These are phyloP conservation scores for Papiliotrema fonsecae DNA, from an alignment of 1,284 basidiomycete species.

Conservation along the genomic window DNA sequence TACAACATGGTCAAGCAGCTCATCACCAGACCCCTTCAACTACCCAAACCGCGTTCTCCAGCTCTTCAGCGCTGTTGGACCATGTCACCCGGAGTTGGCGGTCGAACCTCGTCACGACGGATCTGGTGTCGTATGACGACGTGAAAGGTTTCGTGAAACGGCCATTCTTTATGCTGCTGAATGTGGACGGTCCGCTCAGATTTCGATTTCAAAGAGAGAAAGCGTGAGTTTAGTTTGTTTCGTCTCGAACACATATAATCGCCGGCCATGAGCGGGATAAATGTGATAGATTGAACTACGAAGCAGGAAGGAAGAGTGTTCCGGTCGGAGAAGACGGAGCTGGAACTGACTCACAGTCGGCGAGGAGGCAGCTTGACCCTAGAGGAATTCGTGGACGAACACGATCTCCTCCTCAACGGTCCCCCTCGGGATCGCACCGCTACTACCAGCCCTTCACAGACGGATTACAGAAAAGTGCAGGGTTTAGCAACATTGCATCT, in stretches of 20 bases:
- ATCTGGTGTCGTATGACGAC: slow-evolving; percentile 57
- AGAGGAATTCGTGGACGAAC: slow-evolving; percentile 61
- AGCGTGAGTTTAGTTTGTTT: slow-evolving; percentile 52
- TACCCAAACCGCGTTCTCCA: slow-evolving; percentile 53
- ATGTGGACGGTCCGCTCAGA: slow-evolving; percentile 77
- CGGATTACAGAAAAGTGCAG: slow-evolving; percentile 41
- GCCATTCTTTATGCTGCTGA: slow-evolving; percentile 84
- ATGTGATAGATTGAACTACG: too few relatives aligned
- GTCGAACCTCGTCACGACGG: slow-evolving; percentile 71
- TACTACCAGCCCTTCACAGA: slow-evolving; percentile 12
- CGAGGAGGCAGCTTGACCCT: slow-evolving; percentile 54
- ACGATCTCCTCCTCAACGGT: slow-evolving; percentile 56
- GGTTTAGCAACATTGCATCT: slow-evolving; percentile 57
- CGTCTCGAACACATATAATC: background rate
- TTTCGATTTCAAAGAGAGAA: slow-evolving; percentile 48
- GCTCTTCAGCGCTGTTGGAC: slow-evolving; percentile 61
- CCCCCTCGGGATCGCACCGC: slow-evolving; percentile 15
- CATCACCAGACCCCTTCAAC: background rate
- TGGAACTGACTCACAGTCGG: background rate
- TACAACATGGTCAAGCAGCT: too few relatives aligned
- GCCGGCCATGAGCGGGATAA: background rate
- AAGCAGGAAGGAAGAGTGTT: background rate
- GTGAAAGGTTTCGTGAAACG: slow-evolving; percentile 72
- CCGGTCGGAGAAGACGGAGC: background rate
- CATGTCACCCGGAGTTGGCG: slow-evolving; percentile 81